These are phyloP conservation scores for Solanum neorickii DNA, from an alignment of 257 asterid species.

Conservation along the genomic window DNA sequence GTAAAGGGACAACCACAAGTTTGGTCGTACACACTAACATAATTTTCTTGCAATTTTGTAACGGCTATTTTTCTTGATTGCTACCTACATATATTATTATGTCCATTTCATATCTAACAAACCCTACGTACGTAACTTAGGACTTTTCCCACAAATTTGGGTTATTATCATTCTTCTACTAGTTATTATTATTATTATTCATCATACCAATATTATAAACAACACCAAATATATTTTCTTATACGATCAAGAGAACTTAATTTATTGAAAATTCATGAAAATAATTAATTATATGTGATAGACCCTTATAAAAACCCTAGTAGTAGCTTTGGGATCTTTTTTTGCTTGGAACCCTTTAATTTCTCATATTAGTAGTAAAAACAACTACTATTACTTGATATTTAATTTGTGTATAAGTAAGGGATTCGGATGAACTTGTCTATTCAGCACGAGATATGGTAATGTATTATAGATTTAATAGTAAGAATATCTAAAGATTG, in stretches of 20 bases:
- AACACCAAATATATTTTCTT: neutral
- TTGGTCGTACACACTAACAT: neutral
- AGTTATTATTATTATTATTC: neutral
- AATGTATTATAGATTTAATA: neutral
- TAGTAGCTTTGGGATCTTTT: neutral
- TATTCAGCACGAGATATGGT: neutral
- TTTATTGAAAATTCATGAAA: neutral
- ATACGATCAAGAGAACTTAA: neutral
- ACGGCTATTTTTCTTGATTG: slow-evolving; percentile 33
- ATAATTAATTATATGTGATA: neutral
- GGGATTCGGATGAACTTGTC: neutral
- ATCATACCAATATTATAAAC: neutral
- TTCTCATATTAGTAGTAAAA: neutral
- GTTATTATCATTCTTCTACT: neutral
- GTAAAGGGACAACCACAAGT: neutral
- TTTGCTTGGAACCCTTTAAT: neutral
- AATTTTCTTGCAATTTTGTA: neutral
- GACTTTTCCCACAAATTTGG: neutral
- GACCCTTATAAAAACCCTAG: neutral
- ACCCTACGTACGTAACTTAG: neutral
- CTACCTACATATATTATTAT: neutral
- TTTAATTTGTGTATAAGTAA: neutral
- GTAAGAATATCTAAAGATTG: neutral
- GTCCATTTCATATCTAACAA: neutral
- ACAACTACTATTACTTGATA: neutral